phyloP scores from a whole-genome alignment of 495 filamentous ascomycete genomes.

The Aspergillus cavernicola region DNA sequence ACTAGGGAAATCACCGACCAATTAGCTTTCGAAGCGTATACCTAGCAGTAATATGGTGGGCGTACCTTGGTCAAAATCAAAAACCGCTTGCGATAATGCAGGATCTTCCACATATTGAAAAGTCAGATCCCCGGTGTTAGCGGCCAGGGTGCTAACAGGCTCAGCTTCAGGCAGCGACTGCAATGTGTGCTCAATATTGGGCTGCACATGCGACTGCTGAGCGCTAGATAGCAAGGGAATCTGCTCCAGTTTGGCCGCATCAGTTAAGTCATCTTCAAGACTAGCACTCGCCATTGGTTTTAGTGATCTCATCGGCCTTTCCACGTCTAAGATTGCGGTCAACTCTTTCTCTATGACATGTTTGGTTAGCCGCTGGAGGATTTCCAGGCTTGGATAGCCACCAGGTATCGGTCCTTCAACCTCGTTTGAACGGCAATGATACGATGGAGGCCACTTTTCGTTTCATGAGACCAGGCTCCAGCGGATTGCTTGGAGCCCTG shows the following conservation, averaged over 20 bases:
- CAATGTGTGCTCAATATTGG: too few species aligned
- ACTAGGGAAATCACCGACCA: too few species aligned
- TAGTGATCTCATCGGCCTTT: background rate
- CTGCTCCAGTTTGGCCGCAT: background rate
- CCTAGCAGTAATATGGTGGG: background rate
- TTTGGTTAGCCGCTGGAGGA: constrained; percentile 22
- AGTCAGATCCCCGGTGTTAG: background rate
- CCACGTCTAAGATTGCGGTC: constrained; percentile 19
- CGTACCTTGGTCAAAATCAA: constrained; percentile 16
- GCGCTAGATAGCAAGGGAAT: too few species aligned
- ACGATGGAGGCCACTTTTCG: too few species aligned
- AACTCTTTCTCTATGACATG: constrained; percentile 30
- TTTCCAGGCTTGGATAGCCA: constrained; percentile 14
- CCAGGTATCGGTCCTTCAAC: background rate
- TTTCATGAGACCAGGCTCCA: too few species aligned
- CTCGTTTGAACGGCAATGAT: too few species aligned
- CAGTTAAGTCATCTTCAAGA: too few species aligned
- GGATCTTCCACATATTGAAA: constrained; percentile 12
- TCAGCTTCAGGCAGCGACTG: too few species aligned
- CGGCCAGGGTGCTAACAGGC: background rate
- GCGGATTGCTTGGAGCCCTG: too few species aligned
- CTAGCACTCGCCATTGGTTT: background rate
- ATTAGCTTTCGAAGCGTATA: background rate
- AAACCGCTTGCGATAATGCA: constrained; percentile 10
- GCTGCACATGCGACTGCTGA: too few species aligned